Conservation (phyloP, 176 grass and related monocot species). For the Juncus effusus region DNA sequence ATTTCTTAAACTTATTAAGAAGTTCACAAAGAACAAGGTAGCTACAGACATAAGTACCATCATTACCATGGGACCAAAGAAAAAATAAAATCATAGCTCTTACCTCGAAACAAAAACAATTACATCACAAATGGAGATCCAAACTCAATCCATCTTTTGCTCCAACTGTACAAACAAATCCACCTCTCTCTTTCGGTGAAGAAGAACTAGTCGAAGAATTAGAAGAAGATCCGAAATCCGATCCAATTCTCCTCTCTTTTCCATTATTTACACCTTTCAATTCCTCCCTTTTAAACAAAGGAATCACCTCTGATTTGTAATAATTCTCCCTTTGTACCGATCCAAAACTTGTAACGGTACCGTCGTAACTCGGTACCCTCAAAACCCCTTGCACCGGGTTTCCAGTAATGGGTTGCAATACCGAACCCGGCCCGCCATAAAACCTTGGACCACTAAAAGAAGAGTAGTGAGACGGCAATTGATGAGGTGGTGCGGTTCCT, state of each 20-base stretch:
- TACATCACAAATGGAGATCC: conserved; percentile 86
- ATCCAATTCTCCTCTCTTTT: conserved; percentile 43
- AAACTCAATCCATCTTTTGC: conserved; percentile 72
- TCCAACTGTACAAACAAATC: conserved; percentile 41
- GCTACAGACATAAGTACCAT: conserved; percentile 51
- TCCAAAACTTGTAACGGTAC: conserved; percentile 32
- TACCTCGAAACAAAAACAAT: conserved; percentile 34
- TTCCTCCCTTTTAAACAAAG: conserved; percentile 20
- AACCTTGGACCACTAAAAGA: conserved; percentile 48
- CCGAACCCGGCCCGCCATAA: conserved; percentile 41
- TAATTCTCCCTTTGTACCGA: conserved; percentile 20
- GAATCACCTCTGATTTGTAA: conserved; percentile 1
- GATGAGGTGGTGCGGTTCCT: conserved; percentile 10
- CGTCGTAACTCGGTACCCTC: conserved; percentile 33
- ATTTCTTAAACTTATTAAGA: conserved; percentile 22
- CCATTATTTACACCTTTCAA: conserved; percentile 3
- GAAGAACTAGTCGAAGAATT: conserved; percentile 56
- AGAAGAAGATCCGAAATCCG: conserved; percentile 50
- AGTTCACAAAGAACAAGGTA: conserved; percentile 36
- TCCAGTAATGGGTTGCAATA: conserved; percentile 72
- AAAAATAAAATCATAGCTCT: conserved; percentile 32
- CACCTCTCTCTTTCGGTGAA: conserved; percentile 70
- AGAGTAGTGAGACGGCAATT: conserved; percentile 61
- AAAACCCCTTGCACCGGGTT: conserved; percentile 54
- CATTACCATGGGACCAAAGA: conserved; percentile 32